Evolutionary conservation across 75 land plant species (phyloP), one percentile per base, ranked within the genome.

Genomic region (Picea glauca): DNA sequence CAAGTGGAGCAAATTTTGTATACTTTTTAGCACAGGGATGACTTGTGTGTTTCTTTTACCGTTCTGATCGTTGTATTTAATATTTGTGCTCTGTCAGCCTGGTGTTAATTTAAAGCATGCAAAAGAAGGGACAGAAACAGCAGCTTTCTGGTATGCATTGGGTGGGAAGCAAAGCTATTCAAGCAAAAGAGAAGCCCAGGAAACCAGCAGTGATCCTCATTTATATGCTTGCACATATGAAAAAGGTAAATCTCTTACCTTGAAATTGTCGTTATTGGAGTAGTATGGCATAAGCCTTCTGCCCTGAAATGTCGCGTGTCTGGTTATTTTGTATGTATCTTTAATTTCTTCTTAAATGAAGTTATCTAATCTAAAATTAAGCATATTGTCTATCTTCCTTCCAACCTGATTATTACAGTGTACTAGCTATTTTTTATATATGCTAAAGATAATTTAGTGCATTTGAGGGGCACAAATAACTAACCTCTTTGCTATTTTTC

Each of bases 101-200:
- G 93, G 91, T 54, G 81, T 72, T 62, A 35, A 86, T 59, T 56
- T 91, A 68, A 95, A 90, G 84, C 91, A 91, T 78, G 82, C 90
- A 50, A 95, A 95, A 72, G 99, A 98, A 78, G 98, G 99, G 68
- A 88, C 96, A 15, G 99, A 98, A 79, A 88, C 86, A 80, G 86
- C 92, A 35, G 60, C 87, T 13, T 98, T 98, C 72, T 98, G 98
- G 98, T 83, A 79, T 83, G 85, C 94, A 13, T 88, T 98, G 78
- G 98, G 96, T 59, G 99, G 96, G 5, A 98, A 89, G 76, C 92
- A 93, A 81, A 86, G 80, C 67, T 90, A 89, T 77, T 79, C 90
- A 23, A 89, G 94, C 81, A 94, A 98, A 38, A 92, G 88, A 38
- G 84, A 72, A 21, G 65, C 89, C 35, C 82, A 76, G 50, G 98